Evolutionary conservation across 495 filamentous ascomycete genomes (phyloP), one percentile per base, ranked within the genome.

Genomic region (Penicillium fimorum): DNA sequence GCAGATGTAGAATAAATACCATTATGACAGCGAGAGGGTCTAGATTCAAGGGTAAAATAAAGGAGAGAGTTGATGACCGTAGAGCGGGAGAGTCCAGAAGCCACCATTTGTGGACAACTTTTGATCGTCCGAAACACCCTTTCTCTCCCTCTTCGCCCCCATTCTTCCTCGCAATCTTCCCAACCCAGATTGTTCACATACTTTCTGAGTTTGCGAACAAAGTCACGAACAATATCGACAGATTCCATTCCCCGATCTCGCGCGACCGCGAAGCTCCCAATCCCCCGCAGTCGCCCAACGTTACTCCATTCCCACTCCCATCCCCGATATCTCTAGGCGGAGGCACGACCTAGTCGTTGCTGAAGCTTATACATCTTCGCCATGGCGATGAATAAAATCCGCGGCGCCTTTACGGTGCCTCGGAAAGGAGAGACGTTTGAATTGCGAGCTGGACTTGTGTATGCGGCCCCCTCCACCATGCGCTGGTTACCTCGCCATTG

Each of bases 361-460:
- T 74, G 68, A 72, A 73, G 67, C 67, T 57, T 52, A 46, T 58
- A 46, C 43, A 49, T 64, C 62, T 59, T 65, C 67, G 60, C 73
- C 63, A 93, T 96, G 89, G 94, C 94, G 66, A 92, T 97, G 71
- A 97, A 94, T 75, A 87, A 93, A 73, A 93, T 99, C 66, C 86
- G 90, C 66, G 91, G 90, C 72, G 94, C 92, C 72, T 96, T 99
- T 72, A 86, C 88, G 73, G 80, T 83, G 69, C 94, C 94, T 57
- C 84, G 87, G 68, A 99, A 99, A 79, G 94, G 94, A 72, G 94
- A 99, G 78, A 97, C 95, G 5, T 97, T 96, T 69, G 94, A 99
- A 82, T 80, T 99, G 76, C 87, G 95, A 72, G 91, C 93, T 59
- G 94, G 94, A 53, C 80, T 99, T 67, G 95, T 97, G 76, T 85